These are phyloP conservation scores for Dryas alaskensis DNA, from an alignment of 306 rosid genomes.

Conservation along the genomic window DNA sequence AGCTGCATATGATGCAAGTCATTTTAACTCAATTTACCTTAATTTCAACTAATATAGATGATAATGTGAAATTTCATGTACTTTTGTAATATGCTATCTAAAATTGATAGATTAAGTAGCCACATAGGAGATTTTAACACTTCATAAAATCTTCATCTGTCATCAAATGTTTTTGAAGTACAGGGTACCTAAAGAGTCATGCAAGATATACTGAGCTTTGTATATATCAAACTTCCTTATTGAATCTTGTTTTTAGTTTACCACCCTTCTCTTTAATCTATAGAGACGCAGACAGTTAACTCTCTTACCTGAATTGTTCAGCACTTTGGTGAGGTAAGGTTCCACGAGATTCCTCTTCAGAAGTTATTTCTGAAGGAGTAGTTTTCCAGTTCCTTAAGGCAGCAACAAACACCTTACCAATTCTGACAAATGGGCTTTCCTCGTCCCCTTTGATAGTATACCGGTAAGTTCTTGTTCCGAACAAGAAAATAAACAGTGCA, in stretches of 20 bases:
- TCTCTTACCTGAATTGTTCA: constrained; percentile 30
- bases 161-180: not conserved
- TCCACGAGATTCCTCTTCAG: constrained; percentile 33
- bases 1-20: not conserved
- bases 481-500: constrained; percentile 22
- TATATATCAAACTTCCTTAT: not conserved
- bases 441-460: constrained; percentile 1
- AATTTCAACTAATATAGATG: not conserved
- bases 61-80: not conserved
- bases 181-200: no score
- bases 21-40: not conserved
- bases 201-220: not conserved
- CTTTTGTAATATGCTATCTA: not conserved
- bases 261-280: not conserved
- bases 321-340: constrained; percentile 26
- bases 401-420: constrained; percentile 9
- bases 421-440: constrained; percentile 39
- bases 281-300: not conserved
- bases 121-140: not conserved
- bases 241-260: not conserved
- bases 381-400: constrained; percentile 24
- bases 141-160: not conserved
- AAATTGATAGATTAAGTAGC: not conserved
- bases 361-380: constrained; percentile 13
- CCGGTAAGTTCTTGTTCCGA: constrained; percentile 34